Evolutionary conservation across 805 yeast genomes (phyloP).

Genomic region (Kluyveromyces siamensis): DNA sequence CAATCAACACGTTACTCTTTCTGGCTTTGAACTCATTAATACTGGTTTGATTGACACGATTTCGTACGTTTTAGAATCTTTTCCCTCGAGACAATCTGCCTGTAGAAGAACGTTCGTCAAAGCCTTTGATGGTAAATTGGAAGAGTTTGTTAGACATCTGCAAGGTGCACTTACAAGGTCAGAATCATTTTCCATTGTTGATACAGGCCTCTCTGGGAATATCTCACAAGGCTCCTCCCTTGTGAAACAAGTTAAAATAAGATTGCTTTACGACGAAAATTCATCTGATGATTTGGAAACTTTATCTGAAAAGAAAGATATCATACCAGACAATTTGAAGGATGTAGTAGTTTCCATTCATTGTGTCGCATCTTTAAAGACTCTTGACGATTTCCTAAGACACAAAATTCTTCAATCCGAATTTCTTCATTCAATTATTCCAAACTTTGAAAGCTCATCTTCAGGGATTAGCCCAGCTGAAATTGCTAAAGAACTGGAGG

Average conservation of each 20-base stretch:
- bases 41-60: constrained; percentile 46
- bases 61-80: constrained; percentile 14
- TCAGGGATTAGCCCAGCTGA: constrained; percentile 6
- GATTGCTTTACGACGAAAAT: constrained; percentile 36
- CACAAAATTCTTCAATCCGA: constrained; percentile 27
- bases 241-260: constrained; percentile 63
- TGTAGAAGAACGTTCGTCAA: constrained; percentile 39
- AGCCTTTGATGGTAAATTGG: constrained; percentile 30
- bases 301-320: constrained; percentile 12
- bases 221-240: constrained; percentile 47
- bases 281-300: constrained; percentile 7
- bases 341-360: constrained; percentile 36
- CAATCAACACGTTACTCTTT: constrained; percentile 30
- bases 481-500: constrained; percentile 7
- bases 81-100: constrained; percentile 23
- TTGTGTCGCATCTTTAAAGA: constrained; percentile 42
- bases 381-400: constrained; percentile 36
- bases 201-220: constrained; percentile 31
- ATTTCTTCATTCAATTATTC: constrained; percentile 15
- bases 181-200: constrained; percentile 59
- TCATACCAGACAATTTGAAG: constrained; percentile 17
- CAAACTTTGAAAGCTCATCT: constrained; percentile 9
- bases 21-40: constrained; percentile 67
- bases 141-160: constrained; percentile 43
- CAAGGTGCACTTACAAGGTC: constrained; percentile 68